These are phyloP conservation scores for Phytophthora pisi DNA, from an alignment of 352 stramenopile species.

Conservation along the genomic window DNA sequence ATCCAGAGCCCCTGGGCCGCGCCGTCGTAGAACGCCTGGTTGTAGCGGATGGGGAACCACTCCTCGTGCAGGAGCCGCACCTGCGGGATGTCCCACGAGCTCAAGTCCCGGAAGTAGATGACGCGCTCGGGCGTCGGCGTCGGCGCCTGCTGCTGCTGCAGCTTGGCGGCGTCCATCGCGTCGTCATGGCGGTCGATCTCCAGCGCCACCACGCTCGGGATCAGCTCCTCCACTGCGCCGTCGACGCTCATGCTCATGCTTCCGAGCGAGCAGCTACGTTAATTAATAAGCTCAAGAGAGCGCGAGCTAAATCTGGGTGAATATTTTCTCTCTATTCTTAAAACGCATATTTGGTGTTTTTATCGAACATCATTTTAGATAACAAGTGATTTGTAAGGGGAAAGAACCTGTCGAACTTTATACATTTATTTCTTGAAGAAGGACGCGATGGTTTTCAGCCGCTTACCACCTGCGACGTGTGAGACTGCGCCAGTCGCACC, in stretches of 20 bases:
- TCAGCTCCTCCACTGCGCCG: slow-evolving; percentile 14
- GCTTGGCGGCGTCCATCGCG: slow-evolving; percentile 7
- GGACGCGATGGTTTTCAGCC: slow-evolving; percentile 60
- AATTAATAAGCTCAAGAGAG: not conserved
- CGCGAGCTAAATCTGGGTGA: not conserved
- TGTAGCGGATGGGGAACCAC: slow-evolving; percentile 98
- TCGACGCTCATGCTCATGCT: slow-evolving; percentile 7
- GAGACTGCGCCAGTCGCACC: slow-evolving; percentile 23
- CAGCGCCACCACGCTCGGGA: slow-evolving; percentile 25
- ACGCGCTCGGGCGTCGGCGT: slow-evolving; percentile 36
- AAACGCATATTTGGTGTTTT: slow-evolving; percentile 14
- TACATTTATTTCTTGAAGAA: slow-evolving; percentile 77
- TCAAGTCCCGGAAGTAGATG: slow-evolving; percentile 75
- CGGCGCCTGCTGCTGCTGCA: not conserved
- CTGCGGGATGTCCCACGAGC: slow-evolving; percentile 81
- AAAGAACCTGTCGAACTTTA: slow-evolving; percentile 13
- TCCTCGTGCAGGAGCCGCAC: slow-evolving; percentile 95
- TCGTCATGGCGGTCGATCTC: slow-evolving; percentile 24
- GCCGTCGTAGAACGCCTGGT: slow-evolving; percentile 95
- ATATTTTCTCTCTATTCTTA: not conserved
- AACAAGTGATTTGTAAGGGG: not conserved
- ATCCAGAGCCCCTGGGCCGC: slow-evolving; percentile 86
- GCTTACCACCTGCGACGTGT: slow-evolving; percentile 56
- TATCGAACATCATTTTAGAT: not conserved
- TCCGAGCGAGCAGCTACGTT: no score